phyloP scores from a whole-genome alignment of 441 rosid species.

The Erysimum pusillum region DNA sequence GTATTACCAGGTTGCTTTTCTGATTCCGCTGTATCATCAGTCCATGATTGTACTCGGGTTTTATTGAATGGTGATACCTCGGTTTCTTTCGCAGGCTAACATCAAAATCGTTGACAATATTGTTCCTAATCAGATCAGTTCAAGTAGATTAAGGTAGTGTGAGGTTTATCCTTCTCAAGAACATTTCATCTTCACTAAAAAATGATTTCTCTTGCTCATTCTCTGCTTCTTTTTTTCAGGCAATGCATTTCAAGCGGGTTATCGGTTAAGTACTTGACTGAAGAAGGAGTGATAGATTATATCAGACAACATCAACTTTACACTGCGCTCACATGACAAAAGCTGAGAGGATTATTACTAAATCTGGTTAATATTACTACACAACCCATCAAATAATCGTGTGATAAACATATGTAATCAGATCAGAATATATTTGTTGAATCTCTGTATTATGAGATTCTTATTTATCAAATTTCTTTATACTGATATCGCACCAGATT shows the following conservation, averaged over 20 bases:
- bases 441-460: too few relatives aligned
- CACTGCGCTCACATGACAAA: slow-evolving; percentile 34
- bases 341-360: slow-evolving; percentile 18
- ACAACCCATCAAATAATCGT: slow-evolving; percentile 13
- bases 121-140: slow-evolving; percentile 84
- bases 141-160: slow-evolving; percentile 75
- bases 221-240: slow-evolving; percentile 57
- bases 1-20: slow-evolving; percentile 20
- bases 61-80: not conserved
- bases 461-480: too few relatives aligned
- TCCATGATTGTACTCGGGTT: not conserved
- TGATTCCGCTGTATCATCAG: not conserved
- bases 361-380: not conserved
- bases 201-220: slow-evolving; percentile 4
- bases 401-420: slow-evolving; percentile 24
- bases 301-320: slow-evolving; percentile 63
- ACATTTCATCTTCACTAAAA: not conserved
- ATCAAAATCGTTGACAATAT: slow-evolving; percentile 66
- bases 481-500: too few relatives aligned
- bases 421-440: not conserved
- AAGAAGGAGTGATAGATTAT: slow-evolving; percentile 75
- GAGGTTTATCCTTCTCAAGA: slow-evolving; percentile 16
- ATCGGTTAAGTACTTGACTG: slow-evolving; percentile 79
- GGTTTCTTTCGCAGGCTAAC: slow-evolving; percentile 54
- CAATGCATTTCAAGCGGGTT: slow-evolving; percentile 77